These are phyloP conservation scores for Pneumocystis carinii DNA, from an alignment of 1,139 yeast species.

Conservation along the genomic window DNA sequence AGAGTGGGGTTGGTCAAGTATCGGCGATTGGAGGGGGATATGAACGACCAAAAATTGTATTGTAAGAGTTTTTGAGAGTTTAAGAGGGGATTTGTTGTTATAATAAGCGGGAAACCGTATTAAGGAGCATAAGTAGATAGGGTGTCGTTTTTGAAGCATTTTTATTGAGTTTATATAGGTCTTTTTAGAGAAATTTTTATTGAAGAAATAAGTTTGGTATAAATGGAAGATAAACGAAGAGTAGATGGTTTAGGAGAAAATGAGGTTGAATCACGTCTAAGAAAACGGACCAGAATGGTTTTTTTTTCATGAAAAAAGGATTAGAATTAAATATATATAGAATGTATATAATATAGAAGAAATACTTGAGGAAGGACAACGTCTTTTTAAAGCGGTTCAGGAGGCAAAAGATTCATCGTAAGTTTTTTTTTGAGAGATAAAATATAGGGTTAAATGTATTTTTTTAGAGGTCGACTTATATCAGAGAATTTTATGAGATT, in stretches of 20 bases:
- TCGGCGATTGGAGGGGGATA: no score
- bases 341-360: neutral
- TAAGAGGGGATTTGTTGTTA: no score
- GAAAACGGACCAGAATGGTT: neutral
- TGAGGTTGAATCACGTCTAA: neutral
- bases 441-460: conserved; percentile 20
- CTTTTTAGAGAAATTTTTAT: neutral
- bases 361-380: neutral
- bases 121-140: no score
- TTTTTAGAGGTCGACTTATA: conserved; percentile 14
- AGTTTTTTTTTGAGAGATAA: neutral
- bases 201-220: neutral
- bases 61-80: no score
- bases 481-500: conserved; percentile 2
- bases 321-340: neutral
- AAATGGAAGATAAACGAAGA: neutral
- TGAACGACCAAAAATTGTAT: no score
- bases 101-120: no score
- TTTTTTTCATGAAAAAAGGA: neutral
- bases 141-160: neutral
- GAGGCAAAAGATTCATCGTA: conserved; percentile 2
- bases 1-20: no score
- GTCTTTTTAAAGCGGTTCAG: neutral
- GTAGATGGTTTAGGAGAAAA: neutral
- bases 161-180: neutral